Evolutionary conservation across 805 yeast species (phyloP), one percentile per base, ranked within the genome.

Genomic region (Wickerhamiella siamensis): DNA sequence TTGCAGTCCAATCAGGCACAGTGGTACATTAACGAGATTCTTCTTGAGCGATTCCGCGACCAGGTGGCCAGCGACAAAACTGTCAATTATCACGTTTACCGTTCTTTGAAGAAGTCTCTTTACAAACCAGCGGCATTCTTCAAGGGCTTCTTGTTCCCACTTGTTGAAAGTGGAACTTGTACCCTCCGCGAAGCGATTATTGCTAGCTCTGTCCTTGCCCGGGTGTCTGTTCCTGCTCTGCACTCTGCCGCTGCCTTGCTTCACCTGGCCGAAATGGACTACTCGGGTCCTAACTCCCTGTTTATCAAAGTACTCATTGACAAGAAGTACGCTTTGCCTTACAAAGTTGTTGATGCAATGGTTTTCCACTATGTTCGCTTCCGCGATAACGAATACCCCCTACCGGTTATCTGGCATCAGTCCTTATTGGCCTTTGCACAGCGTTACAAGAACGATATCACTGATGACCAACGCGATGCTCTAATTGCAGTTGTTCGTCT

Each of bases 81-180:
- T 74, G 70, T 91, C 49, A 88, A 93, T 63, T 88, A 91, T 58
- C 99, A 91, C 58, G 68, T 91, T 33, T 91, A 91, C 61, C 75
- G 95, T 55, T 77, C 98, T 0, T 64, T 91, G 52, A 88, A 87
- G 62, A 91, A 91, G 64, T 75, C 96, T 0, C 70, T 93, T 42
- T 91, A 91, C 68, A 91, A 91, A 61, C 98, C 99, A 24, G 86
- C 91, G 42, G 98, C 98, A 9, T 91, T 88, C 56, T 91, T 88
- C 72, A 88, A 86, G 62, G 99, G 98, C 1, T 86, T 91, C 56
- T 66, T 91, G 46, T 83, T 91, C 58, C 97, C 96, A 19, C 67
- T 91, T 44, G 82, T 86, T 15, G 93, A 84, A 54, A 71, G 75
- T n/a, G 82, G 82, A 41, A 50, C 56, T 24, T 87, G 97, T 61